phyloP scores from a whole-genome alignment of 1,139 yeast species.

The Scheffersomyces cryptocercus region DNA sequence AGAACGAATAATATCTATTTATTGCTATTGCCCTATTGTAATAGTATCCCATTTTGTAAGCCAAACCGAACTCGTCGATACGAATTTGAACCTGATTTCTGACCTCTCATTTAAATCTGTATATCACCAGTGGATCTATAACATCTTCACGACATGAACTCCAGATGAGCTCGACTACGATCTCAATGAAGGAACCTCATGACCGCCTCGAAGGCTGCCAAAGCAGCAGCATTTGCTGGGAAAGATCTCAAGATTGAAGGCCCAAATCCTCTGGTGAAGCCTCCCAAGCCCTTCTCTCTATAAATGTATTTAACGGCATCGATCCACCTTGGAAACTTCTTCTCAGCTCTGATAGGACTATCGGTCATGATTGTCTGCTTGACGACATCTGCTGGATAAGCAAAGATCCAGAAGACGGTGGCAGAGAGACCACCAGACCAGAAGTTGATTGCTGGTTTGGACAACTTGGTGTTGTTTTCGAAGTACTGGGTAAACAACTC shows the following conservation, averaged over 20 bases:
- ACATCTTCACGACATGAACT: too few relatives aligned
- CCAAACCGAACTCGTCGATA: too few relatives aligned
- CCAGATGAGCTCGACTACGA: too few relatives aligned
- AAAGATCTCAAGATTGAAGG: conserved; percentile 76
- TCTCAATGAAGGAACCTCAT: conserved; percentile 57
- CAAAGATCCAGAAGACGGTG: conserved; percentile 85
- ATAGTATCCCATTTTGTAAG: too few relatives aligned
- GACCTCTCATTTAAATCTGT: too few relatives aligned
- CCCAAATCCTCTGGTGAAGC: conserved; percentile 76
- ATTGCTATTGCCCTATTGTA: too few relatives aligned
- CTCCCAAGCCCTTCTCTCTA: conserved; percentile 56
- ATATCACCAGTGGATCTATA: too few relatives aligned
- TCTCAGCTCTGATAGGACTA: conserved; percentile 58
- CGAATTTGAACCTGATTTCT: too few relatives aligned
- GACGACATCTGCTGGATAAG: conserved; percentile 87
- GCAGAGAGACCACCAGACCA: conserved; percentile 92
- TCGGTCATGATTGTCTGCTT: conserved; percentile 88
- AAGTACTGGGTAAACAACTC: conserved; percentile 75
- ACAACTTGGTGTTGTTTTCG: conserved; percentile 60
- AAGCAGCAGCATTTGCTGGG: conserved; percentile 93
- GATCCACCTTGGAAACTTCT: conserved; percentile 70
- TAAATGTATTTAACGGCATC: conserved; percentile 74
- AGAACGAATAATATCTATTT: too few relatives aligned
- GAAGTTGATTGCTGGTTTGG: conserved; percentile 72
- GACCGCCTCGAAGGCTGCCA: conserved; percentile 85